Evolutionary conservation across 306 rosid species (phyloP).

Genomic region (Ziziphus jujuba): DNA sequence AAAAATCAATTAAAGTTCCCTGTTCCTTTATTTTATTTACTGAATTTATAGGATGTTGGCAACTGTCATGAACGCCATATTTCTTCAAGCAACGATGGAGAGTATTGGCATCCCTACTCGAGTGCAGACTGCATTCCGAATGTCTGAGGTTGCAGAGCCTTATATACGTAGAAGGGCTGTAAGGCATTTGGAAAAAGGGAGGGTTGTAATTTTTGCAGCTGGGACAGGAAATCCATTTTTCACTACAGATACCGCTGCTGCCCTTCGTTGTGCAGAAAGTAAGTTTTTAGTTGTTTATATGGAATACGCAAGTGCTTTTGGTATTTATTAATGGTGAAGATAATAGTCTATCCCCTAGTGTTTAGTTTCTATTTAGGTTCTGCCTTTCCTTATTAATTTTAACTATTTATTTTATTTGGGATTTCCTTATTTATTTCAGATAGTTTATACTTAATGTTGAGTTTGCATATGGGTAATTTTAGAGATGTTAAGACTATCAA

Average conservation of each 20-base stretch:
- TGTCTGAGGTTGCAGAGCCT: slow-evolving; percentile 99
- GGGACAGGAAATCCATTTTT: slow-evolving; percentile 98
- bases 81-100: slow-evolving; percentile 99
- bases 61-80: slow-evolving; percentile 95
- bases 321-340: neutral
- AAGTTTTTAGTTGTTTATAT: slow-evolving; percentile 26
- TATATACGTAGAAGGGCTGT: slow-evolving; percentile 96
- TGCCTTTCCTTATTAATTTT: too few species aligned
- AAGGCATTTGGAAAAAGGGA: slow-evolving; percentile 93
- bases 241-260: slow-evolving; percentile 97
- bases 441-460: too few species aligned
- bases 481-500: too few species aligned
- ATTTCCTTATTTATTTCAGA: too few species aligned
- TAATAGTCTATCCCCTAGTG: neutral
- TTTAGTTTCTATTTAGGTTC: too few species aligned
- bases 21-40: slow-evolving; percentile 6
- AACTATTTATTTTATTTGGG: too few species aligned
- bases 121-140: slow-evolving; percentile 97
- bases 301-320: neutral
- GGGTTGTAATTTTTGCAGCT: slow-evolving; percentile 98
- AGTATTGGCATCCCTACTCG: slow-evolving; percentile 96
- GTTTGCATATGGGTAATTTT: too few species aligned
- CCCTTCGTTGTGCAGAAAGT: slow-evolving; percentile 98
- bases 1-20: neutral
- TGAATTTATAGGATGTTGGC: slow-evolving; percentile 80